These are phyloP conservation scores for Auriculariales sp. DNA, from an alignment of 768 basidiomycete species.

Conservation along the genomic window DNA sequence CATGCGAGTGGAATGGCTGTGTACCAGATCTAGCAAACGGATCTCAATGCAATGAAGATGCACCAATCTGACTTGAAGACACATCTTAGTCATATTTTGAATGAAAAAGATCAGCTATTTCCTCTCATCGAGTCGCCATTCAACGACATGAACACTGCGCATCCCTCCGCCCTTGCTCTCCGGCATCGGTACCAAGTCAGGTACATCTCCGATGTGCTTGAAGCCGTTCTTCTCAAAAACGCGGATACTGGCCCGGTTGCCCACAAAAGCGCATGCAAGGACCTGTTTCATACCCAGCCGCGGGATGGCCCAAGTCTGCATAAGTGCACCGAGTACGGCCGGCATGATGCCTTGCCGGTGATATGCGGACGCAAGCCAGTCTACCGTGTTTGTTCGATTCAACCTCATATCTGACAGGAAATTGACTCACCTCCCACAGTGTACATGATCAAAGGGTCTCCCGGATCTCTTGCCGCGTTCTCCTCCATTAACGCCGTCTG, in stretches of 20 bases:
- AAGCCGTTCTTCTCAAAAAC: background rate
- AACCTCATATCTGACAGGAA: background rate
- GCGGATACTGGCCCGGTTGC: background rate
- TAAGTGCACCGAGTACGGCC: background rate
- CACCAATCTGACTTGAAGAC: too few species aligned
- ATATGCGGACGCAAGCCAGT: background rate
- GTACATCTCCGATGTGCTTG: background rate
- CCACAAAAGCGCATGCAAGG: background rate
- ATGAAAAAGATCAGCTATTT: too few species aligned
- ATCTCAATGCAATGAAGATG: too few species aligned
- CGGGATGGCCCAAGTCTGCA: background rate
- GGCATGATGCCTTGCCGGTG: background rate
- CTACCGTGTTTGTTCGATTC: too few species aligned
- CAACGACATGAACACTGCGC: too few species aligned
- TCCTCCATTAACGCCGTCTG: constrained; percentile 21
- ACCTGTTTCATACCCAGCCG: background rate
- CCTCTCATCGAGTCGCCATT: too few species aligned
- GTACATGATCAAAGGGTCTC: constrained; percentile 46
- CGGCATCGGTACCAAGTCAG: background rate
- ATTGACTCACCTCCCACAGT: constrained; percentile 26
- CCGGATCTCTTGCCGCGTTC: constrained; percentile 27
- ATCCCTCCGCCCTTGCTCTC: background rate
- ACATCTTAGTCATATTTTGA: too few species aligned
- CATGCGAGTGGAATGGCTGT: too few species aligned
- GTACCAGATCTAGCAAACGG: too few species aligned